Evolutionary conservation across 2,329 filamentous ascomycete species (phyloP).

Genomic region (Stachybotrys elegans): DNA sequence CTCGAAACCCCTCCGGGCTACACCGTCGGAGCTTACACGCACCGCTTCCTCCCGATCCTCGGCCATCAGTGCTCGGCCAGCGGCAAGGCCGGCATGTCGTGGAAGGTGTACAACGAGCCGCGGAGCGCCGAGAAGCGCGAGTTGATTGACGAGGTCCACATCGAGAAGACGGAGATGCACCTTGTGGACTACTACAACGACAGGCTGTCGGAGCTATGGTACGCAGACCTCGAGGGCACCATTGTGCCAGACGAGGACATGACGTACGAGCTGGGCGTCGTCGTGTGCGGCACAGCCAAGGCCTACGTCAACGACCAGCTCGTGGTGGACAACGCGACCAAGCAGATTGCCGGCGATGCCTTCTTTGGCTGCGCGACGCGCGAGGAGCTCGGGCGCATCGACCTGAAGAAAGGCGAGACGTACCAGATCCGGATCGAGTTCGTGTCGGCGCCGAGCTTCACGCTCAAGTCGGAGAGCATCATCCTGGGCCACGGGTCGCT

Average conservation of each 20-base stretch:
- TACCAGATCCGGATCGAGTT: slow-evolving; percentile 58
- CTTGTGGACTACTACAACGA: slow-evolving; percentile 48
- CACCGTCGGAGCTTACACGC: slow-evolving; percentile 58
- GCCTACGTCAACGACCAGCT: slow-evolving; percentile 58
- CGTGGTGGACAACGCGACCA: slow-evolving; percentile 61
- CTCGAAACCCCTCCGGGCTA: slow-evolving; percentile 40
- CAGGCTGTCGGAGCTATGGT: slow-evolving; percentile 51
- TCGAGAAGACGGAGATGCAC: slow-evolving; percentile 44
- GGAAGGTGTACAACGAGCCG: slow-evolving; percentile 58
- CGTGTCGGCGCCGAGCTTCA: slow-evolving; percentile 53
- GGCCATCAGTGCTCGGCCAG: slow-evolving; percentile 47
- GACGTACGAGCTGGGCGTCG: slow-evolving; percentile 60
- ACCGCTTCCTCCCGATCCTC: slow-evolving; percentile 58
- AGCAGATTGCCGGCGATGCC: slow-evolving; percentile 55
- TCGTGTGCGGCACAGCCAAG: slow-evolving; percentile 61
- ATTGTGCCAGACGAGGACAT: slow-evolving; percentile 56
- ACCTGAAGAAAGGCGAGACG: slow-evolving; percentile 52
- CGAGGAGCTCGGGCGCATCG: slow-evolving; percentile 55
- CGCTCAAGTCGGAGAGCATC: slow-evolving; percentile 44
- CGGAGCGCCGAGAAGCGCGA: slow-evolving; percentile 41
- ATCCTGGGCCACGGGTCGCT: slow-evolving; percentile 56
- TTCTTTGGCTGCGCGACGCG: slow-evolving; percentile 62
- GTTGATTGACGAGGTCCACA: slow-evolving; percentile 43
- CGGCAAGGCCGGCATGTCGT: slow-evolving; percentile 54
- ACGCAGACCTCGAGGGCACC: slow-evolving; percentile 55